Base-by-base conservation (phyloP, 1,284 basidiomycete genomes). In the Ceratobasidium sp. region DNA sequence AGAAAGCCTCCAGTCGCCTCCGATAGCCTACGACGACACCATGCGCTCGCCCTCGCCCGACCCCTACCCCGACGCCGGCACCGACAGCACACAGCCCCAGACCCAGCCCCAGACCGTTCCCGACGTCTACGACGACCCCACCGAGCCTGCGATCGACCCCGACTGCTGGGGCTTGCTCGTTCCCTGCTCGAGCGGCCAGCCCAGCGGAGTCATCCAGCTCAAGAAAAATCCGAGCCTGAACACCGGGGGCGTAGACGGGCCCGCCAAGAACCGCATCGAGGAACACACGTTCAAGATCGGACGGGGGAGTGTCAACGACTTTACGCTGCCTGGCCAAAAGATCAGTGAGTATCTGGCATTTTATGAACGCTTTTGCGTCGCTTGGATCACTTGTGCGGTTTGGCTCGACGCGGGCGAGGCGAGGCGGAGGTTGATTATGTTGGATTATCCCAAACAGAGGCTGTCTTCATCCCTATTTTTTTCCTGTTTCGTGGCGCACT, bases 161-260 rank as follows among this genome's bases (percentile, higher is more conserved):
- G 65, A 69, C 65, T 69, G 39, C 52, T 69, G 65, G 65, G 65
- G 65, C 34, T 34, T 69, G 41, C 65, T 69, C 21, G 65, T 69
- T 3, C 65, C 53, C 16, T 58, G 52, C 16, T 57, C 52, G 2
- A 53, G 36, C 36, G 41, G 65, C 36, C 65, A 69, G 41, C 65
- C 41, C 6, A 58, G 65, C 26, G 65, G 65, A 4, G 52, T 69
- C 18, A 58, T 69, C 41, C 65, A 57, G 26, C 53, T 69, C 21
- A 53, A 8, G 43, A 67, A 67, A 34, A 41, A 26, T 23, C 48
- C 21, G 23, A 14, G 3, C 36, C 5, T 21, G 23, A 12, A 3
- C 57, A n/a, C 8, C n/a, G n/a, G n/a, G n/a, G n/a, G n/a, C n/a
- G 57, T 8, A n/a, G 43, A 28, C 4, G 53, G 32, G 46, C 48